Evolutionary conservation across 257 asterid genomes (phyloP).

Genomic region (Parsonsia alboflavescens): DNA sequence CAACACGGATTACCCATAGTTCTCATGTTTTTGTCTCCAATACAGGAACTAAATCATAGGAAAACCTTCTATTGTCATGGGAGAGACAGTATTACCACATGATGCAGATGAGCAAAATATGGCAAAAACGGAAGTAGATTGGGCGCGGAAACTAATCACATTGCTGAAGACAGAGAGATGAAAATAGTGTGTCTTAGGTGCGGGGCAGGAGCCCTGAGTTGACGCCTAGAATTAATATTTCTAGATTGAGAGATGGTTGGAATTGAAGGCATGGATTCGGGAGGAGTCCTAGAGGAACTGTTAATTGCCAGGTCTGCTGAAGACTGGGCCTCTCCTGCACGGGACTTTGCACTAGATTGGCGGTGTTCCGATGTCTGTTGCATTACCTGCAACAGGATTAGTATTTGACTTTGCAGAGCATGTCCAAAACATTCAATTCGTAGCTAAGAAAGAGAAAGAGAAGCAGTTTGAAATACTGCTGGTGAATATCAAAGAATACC

Average conservation of each 20-base stretch:
- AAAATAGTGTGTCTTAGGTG: slow-evolving; percentile 28
- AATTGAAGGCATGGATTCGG: slow-evolving; percentile 3
- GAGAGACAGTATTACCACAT: not conserved
- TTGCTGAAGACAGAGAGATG: not conserved
- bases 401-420: not conserved
- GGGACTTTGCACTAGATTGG: not conserved
- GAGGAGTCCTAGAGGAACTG: not conserved
- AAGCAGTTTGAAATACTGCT: not conserved
- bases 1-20: not conserved
- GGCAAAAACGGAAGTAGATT: not conserved
- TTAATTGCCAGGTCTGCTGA: slow-evolving; percentile 1
- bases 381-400: not conserved
- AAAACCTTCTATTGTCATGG: not conserved
- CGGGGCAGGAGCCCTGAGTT: slow-evolving; percentile 45
- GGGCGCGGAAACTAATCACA: not conserved
- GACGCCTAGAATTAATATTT: slow-evolving; percentile 6
- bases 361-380: not conserved
- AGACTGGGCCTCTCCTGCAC: slow-evolving; percentile 5
- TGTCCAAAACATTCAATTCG: not conserved
- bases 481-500: slow-evolving; percentile 3
- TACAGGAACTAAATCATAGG: not conserved
- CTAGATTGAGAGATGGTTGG: slow-evolving; percentile 1
- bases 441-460: not conserved
- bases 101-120: not conserved
- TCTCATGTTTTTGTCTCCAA: not conserved